Evolutionary conservation across 768 basidiomycete genomes (phyloP).

Genomic region (Phlebiopsis flavidoalba): DNA sequence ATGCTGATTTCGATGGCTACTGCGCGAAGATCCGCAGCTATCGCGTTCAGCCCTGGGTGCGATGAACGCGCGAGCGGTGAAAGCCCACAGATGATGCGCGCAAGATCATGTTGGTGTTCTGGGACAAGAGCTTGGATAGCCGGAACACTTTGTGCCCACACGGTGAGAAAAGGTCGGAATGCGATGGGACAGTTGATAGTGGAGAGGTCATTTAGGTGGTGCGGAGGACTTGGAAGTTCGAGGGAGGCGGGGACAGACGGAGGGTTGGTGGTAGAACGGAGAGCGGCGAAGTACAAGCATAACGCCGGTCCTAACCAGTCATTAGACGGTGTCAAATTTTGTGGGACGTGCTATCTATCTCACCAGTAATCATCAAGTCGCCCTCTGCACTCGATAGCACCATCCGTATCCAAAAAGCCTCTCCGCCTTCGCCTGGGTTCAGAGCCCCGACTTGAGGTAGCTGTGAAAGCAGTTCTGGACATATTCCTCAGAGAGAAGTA

Average conservation of each 20-base stretch:
- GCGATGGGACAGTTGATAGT: conserved; percentile 61
- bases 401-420: conserved; percentile 64
- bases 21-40: conserved; percentile 77
- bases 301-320: conserved; percentile 60
- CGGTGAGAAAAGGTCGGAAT: conserved; percentile 63
- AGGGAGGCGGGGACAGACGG: conserved; percentile 80
- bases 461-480: conserved; percentile 79
- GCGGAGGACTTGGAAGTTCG: conserved; percentile 37
- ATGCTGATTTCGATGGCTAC: conserved; percentile 88
- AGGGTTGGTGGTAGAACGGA: conserved; percentile 68
- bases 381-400: conserved; percentile 72
- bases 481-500: conserved; percentile 53
- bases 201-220: conserved; percentile 55
- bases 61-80: conserved; percentile 34
- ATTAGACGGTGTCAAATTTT: not conserved
- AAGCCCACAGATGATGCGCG: conserved; percentile 71
- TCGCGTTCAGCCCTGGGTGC: conserved; percentile 43
- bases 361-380: conserved; percentile 85
- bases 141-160: conserved; percentile 68
- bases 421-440: conserved; percentile 69
- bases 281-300: conserved; percentile 80
- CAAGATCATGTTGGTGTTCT: conserved; percentile 76
- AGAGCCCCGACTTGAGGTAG: conserved; percentile 77
- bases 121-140: conserved; percentile 57
- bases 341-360: conserved; percentile 15